Evolutionary conservation across 2,329 filamentous ascomycete genomes (phyloP).

Genomic region (Fusarium keratoplasticum): DNA sequence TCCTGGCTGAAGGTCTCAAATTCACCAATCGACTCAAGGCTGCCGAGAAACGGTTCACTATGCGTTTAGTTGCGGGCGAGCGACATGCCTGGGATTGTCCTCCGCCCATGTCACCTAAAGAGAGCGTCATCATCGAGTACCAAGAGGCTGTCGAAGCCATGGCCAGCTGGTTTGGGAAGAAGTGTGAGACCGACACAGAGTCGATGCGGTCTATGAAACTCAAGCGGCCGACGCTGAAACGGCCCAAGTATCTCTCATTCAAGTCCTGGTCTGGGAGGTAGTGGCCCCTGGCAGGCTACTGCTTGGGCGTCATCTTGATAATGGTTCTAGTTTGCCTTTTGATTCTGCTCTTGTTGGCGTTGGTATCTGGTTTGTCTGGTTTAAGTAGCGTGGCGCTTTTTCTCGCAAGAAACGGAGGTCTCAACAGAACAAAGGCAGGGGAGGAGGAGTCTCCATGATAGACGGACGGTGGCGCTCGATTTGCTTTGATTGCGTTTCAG

Average conservation of each 20-base stretch:
- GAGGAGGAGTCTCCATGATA: neutral
- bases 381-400: slow-evolving; percentile 27
- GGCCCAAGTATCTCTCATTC: slow-evolving; percentile 48
- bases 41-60: slow-evolving; percentile 48
- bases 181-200: slow-evolving; percentile 51
- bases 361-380: neutral
- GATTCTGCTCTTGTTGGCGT: slow-evolving; percentile 1
- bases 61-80: slow-evolving; percentile 59
- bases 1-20: slow-evolving; percentile 69
- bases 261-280: slow-evolving; percentile 49
- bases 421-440: neutral
- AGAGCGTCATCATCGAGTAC: slow-evolving; percentile 59
- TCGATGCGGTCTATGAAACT: slow-evolving; percentile 50
- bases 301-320: neutral
- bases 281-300: slow-evolving; percentile 17
- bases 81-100: slow-evolving; percentile 64
- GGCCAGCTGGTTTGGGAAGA: slow-evolving; percentile 55
- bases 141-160: slow-evolving; percentile 56
- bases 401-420: slow-evolving; percentile 12
- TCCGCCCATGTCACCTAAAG: slow-evolving; percentile 57
- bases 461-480: neutral
- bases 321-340: neutral
- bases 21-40: slow-evolving; percentile 69
- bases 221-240: slow-evolving; percentile 47
- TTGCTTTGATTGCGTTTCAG: neutral